Percentiles rank a stretch among this genome's conserved stretches.
These are phyloP conservation scores for Pseudonitzschia multiseries DNA, from an alignment of 108 stramenopile species.

Conservation along the genomic window DNA sequence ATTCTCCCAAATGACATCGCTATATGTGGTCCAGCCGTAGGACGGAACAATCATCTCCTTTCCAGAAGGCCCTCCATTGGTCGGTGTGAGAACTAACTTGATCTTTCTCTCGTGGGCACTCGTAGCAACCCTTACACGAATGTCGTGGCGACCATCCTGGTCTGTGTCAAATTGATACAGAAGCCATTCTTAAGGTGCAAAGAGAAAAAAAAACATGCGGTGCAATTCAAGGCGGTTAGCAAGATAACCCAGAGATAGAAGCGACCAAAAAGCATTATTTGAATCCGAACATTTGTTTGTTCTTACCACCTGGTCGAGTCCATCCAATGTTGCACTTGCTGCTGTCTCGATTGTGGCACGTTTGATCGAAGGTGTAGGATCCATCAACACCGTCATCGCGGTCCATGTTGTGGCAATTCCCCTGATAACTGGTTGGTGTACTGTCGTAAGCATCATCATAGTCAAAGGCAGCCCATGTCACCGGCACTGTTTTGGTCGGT, in stretches of 20 bases:
- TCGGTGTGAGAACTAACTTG: not conserved
- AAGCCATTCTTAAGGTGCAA: not conserved
- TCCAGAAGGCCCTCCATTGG: not conserved
- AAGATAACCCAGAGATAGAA: not conserved
- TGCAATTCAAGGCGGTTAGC: not conserved
- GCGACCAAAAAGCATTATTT: not conserved
- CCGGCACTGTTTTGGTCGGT: not conserved
- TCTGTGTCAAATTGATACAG: not conserved
- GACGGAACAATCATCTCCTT: not conserved
- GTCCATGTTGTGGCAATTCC: not conserved
- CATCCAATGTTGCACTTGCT: constrained; percentile 1
- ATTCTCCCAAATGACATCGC: constrained; percentile 10
- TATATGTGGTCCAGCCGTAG: not conserved
- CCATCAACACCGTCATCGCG: constrained; percentile 7
- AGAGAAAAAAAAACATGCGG: not conserved
- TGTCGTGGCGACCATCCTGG: not conserved
- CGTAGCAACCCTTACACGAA: not conserved
- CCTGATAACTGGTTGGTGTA: not conserved
- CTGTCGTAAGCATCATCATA: not conserved
- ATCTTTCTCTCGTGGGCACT: not conserved
- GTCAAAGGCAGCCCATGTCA: constrained; percentile 7
- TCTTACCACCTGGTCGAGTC: constrained; percentile 3
- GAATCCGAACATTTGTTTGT: not conserved
- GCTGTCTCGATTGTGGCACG: not conserved
- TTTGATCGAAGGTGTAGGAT: not conserved